Evolutionary conservation across 306 rosid genomes (phyloP).

Genomic region (Prunus mume): DNA sequence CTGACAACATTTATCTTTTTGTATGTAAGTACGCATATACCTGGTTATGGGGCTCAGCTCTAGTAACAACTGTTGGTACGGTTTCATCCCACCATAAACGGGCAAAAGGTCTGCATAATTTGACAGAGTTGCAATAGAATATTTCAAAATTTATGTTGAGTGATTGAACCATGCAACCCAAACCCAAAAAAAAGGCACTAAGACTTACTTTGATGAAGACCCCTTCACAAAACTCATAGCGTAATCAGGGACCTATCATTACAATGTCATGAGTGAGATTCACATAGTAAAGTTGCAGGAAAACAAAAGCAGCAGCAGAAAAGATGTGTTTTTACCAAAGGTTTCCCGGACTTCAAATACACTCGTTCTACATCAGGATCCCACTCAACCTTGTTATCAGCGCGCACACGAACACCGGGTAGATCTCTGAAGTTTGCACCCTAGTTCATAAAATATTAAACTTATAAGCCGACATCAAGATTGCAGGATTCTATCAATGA

Average conservation of each 20-base stretch:
- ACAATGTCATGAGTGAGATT: not conserved
- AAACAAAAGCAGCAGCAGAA: not conserved
- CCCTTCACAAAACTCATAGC: slow-evolving; percentile 70
- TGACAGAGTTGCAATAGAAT: not conserved
- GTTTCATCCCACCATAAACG: slow-evolving; percentile 57
- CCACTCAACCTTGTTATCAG: slow-evolving; percentile 59
- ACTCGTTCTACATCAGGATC: slow-evolving; percentile 56
- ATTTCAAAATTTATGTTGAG: not conserved
- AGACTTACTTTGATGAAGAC: slow-evolving; percentile 64
- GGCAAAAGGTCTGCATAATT: slow-evolving; percentile 39
- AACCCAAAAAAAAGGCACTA: not conserved
- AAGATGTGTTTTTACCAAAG: slow-evolving; percentile 48
- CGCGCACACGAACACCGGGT: slow-evolving; percentile 66
- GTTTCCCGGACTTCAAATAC: slow-evolving; percentile 67
- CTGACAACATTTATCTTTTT: not conserved
- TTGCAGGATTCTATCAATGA: not conserved
- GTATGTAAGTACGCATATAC: not conserved
- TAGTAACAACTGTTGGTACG: slow-evolving; percentile 48
- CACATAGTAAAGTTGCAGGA: not conserved
- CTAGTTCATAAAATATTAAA: slow-evolving; percentile 21
- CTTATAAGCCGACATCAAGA: not conserved
- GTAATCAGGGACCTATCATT: slow-evolving; percentile 67
- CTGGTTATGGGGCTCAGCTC: slow-evolving; percentile 58
- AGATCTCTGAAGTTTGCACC: slow-evolving; percentile 83
- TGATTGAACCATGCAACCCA: not conserved